Evolutionary conservation across 176 grass and related monocot species (phyloP).

Genomic region (Bromus sterilis): DNA sequence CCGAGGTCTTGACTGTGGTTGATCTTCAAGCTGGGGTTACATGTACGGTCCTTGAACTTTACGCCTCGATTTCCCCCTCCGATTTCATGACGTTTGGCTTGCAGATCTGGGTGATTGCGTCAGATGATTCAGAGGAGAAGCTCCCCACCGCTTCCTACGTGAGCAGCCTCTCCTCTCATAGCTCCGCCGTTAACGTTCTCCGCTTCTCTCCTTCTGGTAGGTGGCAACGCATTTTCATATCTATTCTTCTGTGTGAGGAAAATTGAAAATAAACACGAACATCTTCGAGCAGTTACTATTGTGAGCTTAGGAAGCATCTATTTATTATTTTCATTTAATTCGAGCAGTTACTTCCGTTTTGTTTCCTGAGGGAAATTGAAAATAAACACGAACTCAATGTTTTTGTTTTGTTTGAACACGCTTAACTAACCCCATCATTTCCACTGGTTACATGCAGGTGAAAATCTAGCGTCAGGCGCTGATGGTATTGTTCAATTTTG

Average conservation of each 20-base stretch:
- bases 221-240: background rate
- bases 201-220: slow-evolving; percentile 95
- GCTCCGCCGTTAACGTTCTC: slow-evolving; percentile 75
- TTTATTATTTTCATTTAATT: background rate
- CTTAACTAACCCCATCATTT: background rate
- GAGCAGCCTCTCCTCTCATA: slow-evolving; percentile 62
- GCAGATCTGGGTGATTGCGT: slow-evolving; percentile 69
- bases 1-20: background rate
- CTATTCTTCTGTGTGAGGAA: background rate
- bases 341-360: background rate
- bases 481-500: slow-evolving; percentile 57
- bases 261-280: no score
- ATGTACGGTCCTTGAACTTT: background rate
- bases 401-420: background rate
- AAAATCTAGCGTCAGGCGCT: slow-evolving; percentile 71
- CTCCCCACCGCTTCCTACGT: slow-evolving; percentile 70
- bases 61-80: background rate
- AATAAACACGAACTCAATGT: background rate
- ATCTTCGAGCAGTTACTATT: no score
- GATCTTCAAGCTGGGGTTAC: background rate
- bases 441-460: slow-evolving; percentile 42
- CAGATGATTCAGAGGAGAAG: slow-evolving; percentile 47
- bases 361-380: background rate
- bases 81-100: background rate
- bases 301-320: background rate